Evolutionary conservation across 352 stramenopile genomes (phyloP).

Genomic region (Phytopythium delawarense): DNA sequence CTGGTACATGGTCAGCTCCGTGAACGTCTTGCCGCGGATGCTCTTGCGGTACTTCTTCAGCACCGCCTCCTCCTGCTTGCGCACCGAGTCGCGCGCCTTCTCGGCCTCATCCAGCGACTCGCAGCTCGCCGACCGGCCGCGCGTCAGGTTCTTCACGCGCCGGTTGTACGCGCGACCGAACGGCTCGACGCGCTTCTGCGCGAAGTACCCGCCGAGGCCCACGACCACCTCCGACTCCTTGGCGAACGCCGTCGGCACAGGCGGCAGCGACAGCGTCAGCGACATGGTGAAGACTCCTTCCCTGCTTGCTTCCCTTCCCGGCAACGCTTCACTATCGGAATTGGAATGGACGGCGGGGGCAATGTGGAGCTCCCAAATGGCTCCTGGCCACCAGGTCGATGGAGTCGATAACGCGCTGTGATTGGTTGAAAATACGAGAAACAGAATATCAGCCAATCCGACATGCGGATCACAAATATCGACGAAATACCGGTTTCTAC

Average conservation of each 20-base stretch:
- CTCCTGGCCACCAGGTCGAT: background rate
- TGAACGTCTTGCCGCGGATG: slow-evolving; percentile 77
- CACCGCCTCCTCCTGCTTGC: slow-evolving; percentile 63
- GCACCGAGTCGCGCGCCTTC: slow-evolving; percentile 48
- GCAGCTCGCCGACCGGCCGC: slow-evolving; percentile 70
- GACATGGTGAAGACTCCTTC: slow-evolving; percentile 14
- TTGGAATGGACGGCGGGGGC: background rate
- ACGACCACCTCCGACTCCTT: slow-evolving; percentile 48
- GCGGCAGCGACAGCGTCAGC: slow-evolving; percentile 58
- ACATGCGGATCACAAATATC: background rate
- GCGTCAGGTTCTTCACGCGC: slow-evolving; percentile 69
- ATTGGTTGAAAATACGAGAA: background rate
- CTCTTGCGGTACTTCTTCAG: slow-evolving; percentile 80
- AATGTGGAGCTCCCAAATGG: too few relatives aligned
- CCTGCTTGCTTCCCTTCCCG: background rate
- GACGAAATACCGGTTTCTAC: background rate
- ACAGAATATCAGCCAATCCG: background rate
- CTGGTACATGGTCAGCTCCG: slow-evolving; percentile 86
- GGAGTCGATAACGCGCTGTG: background rate
- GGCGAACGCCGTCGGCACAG: slow-evolving; percentile 40
- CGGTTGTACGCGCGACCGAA: slow-evolving; percentile 69
- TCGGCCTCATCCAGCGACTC: slow-evolving; percentile 69
- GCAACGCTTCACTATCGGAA: background rate
- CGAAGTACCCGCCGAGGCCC: slow-evolving; percentile 68
- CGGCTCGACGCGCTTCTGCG: slow-evolving; percentile 71